Percentiles rank a stretch among this genome's conserved stretches.
Evolutionary conservation across 1,284 basidiomycete species (phyloP).

Genomic region (Boletellus deceptivus): DNA sequence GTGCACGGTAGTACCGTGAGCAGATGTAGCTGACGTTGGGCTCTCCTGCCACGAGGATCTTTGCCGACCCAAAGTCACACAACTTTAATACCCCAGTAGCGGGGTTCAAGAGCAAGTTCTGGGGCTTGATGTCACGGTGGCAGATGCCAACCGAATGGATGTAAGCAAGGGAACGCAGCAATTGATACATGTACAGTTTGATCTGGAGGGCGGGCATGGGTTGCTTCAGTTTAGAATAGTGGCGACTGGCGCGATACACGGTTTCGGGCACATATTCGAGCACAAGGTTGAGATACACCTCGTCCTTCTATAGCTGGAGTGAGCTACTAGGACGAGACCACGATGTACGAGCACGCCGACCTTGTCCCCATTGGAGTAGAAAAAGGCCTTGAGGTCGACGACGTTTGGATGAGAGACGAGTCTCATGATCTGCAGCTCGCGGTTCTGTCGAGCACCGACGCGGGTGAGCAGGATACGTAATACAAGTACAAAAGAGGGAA

Average conservation of each 20-base stretch:
- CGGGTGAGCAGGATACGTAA: conserved; percentile 8
- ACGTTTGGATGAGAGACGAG: conserved; percentile 98
- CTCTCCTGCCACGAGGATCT: conserved; percentile 96
- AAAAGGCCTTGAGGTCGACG: conserved; percentile 96
- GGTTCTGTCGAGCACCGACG: conserved; percentile 65
- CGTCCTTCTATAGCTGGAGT: conserved; percentile 76
- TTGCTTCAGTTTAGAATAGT: conserved; percentile 99
- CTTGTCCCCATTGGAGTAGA: conserved; percentile 99
- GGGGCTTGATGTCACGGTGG: conserved; percentile 99
- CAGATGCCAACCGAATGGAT: conserved; percentile 98
- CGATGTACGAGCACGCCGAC: conserved; percentile 41
- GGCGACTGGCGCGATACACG: conserved; percentile 96
- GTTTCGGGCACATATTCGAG: conserved; percentile 99
- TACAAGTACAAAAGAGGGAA: conserved; percentile 1
- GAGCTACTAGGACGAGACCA: conserved; percentile 6
- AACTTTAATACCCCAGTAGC: conserved; percentile 95
- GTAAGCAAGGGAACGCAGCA: conserved; percentile 95
- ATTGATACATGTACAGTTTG: conserved; percentile 98
- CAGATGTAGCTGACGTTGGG: conserved; percentile 99
- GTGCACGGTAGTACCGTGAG: conserved; percentile 98
- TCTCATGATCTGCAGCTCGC: conserved; percentile 99
- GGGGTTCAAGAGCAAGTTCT: conserved; percentile 97
- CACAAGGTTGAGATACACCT: conserved; percentile 99
- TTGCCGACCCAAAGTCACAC: conserved; percentile 98
- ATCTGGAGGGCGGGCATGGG: conserved; percentile 99